These are phyloP conservation scores for Diutina pseudorugosa DNA, from an alignment of 1,139 yeast species.

Conservation along the genomic window DNA sequence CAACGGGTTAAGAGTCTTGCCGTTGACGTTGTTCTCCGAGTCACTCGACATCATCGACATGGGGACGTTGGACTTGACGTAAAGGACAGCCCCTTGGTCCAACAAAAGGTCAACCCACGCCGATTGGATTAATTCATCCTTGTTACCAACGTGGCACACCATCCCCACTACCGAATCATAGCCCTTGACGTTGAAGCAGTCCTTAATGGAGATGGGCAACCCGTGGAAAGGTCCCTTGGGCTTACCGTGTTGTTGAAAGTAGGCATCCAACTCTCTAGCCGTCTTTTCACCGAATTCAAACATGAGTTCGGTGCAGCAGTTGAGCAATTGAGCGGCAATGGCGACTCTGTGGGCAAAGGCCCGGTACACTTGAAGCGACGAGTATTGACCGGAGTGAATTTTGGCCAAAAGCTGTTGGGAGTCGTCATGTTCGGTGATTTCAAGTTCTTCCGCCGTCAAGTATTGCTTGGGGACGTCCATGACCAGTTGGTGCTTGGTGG, in stretches of 20 bases:
- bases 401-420: conserved; percentile 17
- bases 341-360: conserved; percentile 51
- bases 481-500: neutral
- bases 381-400: conserved; percentile 25
- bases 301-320: conserved; percentile 47
- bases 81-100: conserved; percentile 26
- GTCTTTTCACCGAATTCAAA: conserved; percentile 43
- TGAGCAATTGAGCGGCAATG: conserved; percentile 48
- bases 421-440: conserved; percentile 35
- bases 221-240: conserved; percentile 70
- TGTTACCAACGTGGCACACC: conserved; percentile 13
- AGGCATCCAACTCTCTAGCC: conserved; percentile 43
- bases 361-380: conserved; percentile 34
- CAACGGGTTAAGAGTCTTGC: conserved; percentile 35
- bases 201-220: conserved; percentile 56
- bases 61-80: conserved; percentile 48
- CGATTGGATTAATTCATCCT: conserved; percentile 27
- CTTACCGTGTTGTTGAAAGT: conserved; percentile 40
- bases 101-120: conserved; percentile 23
- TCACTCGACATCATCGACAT: conserved; percentile 42
- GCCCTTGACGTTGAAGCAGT: conserved; percentile 35
- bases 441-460: conserved; percentile 31
- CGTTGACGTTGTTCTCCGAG: conserved; percentile 30
- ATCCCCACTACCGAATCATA: conserved; percentile 19
- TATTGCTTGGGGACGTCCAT: conserved; percentile 15